Base-by-base conservation (phyloP, 306 rosid genomes). In the Dryas octopetala region DNA sequence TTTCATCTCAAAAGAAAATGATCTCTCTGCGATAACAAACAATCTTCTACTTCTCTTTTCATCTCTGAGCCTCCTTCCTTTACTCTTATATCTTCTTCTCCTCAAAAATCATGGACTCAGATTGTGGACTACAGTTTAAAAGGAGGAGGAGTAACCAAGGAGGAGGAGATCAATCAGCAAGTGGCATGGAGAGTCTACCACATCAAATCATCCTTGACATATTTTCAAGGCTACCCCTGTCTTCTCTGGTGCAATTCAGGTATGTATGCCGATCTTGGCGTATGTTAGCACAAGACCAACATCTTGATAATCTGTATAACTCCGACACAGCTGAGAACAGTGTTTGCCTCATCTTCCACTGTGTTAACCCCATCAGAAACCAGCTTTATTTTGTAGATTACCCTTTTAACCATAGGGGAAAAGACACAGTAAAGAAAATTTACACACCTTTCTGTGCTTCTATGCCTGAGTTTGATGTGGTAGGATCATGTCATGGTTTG, bases 311-410 rank as follows among this genome's bases (percentile, higher is more conserved):
- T 63, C 23, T 75, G 28, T 41, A 8, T n/a, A 45, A 26, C n/a
- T 49, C 60, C 13, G 54, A 41, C 9, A 41, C 48, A 4, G 45
- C 48, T 13, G 68, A 62, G 6, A 57, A 55, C 48, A 64, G 63
- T 1, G 82, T 47, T 2, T 78, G 85, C 73, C 78, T 86, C 14
- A 81, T 83, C 73, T 71, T 86, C 48, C 87, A 86, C 79, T 80
- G 81, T 9, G 85, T 83, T 73, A 28, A 17, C 44, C 87, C 85
- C 64, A 77, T 83, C 28, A 78, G 73, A 57, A 85, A 83, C 62
- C 81, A 80, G 11, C 76, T 85, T 5, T 82, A 63, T 72, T 82
- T 80, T 49, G 67, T 76, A 2, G 77, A 80, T 54, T 71, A 65
- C 68, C 80, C 80, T 7, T 38, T 72, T n/a, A 6, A 55, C 44